These are phyloP conservation scores for Penicillium sp. DNA, from an alignment of 2,329 filamentous ascomycete genomes.

Conservation along the genomic window DNA sequence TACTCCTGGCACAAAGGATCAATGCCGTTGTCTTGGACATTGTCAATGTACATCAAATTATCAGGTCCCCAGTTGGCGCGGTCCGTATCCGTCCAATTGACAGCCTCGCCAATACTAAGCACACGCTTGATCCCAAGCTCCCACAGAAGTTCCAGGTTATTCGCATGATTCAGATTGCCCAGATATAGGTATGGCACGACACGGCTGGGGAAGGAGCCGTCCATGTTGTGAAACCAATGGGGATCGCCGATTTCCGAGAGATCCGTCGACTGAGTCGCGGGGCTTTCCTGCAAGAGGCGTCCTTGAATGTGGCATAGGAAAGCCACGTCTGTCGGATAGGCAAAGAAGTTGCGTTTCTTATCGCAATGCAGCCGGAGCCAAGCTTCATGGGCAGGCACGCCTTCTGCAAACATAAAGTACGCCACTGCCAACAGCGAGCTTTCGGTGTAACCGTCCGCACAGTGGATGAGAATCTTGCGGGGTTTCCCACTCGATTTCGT, in stretches of 20 bases:
- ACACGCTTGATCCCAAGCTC: constrained; percentile 83
- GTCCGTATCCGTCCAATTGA: constrained; percentile 74
- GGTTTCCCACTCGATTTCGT: constrained; percentile 42
- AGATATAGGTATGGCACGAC: constrained; percentile 94
- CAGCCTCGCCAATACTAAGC: constrained; percentile 85
- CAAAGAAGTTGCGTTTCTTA: constrained; percentile 89
- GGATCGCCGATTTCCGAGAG: constrained; percentile 54
- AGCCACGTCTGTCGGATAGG: constrained; percentile 85
- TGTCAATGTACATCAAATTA: constrained; percentile 76
- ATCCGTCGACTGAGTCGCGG: constrained; percentile 28
- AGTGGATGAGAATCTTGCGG: constrained; percentile 82
- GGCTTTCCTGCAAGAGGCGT: constrained; percentile 63
- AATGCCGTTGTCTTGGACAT: constrained; percentile 95
- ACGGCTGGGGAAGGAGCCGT: constrained; percentile 87
- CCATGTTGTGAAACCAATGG: constrained; percentile 76
- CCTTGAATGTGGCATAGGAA: constrained; percentile 75
- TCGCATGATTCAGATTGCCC: constrained; percentile 88
- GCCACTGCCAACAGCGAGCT: constrained; percentile 84
- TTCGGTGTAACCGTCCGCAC: constrained; percentile 94
- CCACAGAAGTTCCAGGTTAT: constrained; percentile 80
- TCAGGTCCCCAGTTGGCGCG: constrained; percentile 71
- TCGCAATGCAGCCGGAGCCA: constrained; percentile 83
- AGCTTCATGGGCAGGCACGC: constrained; percentile 74
- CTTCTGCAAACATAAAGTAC: constrained; percentile 91
- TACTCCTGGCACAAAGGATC: constrained; percentile 88